A percentile compares a stretch with the other conserved stretches of the same genome.
These are phyloP conservation scores for Cryptococcus sp. DNA, from an alignment of 1,284 basidiomycete species.

Conservation along the genomic window DNA sequence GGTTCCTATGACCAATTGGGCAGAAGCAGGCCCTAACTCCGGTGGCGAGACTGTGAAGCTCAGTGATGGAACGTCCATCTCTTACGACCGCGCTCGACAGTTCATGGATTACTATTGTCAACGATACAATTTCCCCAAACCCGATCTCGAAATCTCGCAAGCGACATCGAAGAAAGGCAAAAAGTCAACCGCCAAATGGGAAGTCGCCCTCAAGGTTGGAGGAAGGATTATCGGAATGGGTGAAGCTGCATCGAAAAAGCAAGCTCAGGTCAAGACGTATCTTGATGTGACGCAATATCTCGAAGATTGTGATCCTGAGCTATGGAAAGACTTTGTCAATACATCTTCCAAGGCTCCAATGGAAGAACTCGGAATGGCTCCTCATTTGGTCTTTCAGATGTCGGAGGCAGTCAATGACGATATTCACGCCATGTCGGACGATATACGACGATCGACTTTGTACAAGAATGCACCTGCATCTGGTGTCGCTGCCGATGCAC, in stretches of 20 bases:
- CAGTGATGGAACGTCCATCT: constrained; percentile 63
- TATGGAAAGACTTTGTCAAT: constrained; percentile 70
- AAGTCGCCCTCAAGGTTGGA: constrained; percentile 75
- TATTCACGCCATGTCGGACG: constrained; percentile 66
- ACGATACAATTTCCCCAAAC: constrained; percentile 71
- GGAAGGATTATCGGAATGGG: constrained; percentile 78
- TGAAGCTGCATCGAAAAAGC: constrained; percentile 66
- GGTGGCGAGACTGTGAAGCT: constrained; percentile 47
- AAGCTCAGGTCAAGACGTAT: constrained; percentile 68
- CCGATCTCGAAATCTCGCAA: constrained; percentile 63
- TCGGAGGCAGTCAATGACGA: constrained; percentile 66
- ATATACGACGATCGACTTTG: constrained; percentile 59
- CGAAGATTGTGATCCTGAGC: constrained; percentile 69
- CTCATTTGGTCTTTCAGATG: constrained; percentile 67
- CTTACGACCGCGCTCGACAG: constrained; percentile 70
- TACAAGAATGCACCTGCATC: constrained; percentile 47
- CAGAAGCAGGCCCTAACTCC: background rate
- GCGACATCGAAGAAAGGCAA: constrained; percentile 13
- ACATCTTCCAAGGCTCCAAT: constrained; percentile 32
- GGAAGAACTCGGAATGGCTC: constrained; percentile 57
- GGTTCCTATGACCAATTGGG: constrained; percentile 1
- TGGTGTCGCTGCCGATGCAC: constrained; percentile 22
- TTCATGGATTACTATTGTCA: constrained; percentile 97
- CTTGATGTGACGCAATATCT: constrained; percentile 85
- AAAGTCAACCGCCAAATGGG: constrained; percentile 55